Percentiles rank a stretch among this genome's conserved stretches.
These are phyloP conservation scores for Spinellus fusiger DNA, from an alignment of 192 early-diverging fungal species.

Conservation along the genomic window DNA sequence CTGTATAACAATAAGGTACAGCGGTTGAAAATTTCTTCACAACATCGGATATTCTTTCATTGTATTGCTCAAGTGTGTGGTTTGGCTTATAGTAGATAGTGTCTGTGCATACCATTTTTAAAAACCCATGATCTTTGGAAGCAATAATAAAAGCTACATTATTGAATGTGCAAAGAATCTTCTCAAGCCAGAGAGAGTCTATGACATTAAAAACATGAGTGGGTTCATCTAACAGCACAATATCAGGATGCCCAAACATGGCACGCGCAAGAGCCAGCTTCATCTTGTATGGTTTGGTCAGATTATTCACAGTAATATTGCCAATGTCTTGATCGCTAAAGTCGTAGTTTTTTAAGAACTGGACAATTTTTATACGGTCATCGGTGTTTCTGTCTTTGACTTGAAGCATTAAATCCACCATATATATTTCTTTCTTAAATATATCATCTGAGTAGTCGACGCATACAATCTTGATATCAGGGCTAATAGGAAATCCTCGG, in stretches of 20 bases:
- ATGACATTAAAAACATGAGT: conserved; percentile 81
- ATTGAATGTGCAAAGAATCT: conserved; percentile 65
- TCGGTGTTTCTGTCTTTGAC: conserved; percentile 54
- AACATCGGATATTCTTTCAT: conserved; percentile 75
- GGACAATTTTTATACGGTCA: conserved; percentile 38
- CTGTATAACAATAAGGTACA: conserved; percentile 69
- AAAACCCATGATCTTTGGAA: conserved; percentile 83
- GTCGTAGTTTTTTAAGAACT: conserved; percentile 55
- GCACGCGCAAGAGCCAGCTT: conserved; percentile 83
- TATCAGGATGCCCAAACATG: conserved; percentile 80
- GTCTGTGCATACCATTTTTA: conserved; percentile 73
- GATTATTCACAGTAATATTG: conserved; percentile 61
- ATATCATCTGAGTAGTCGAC: conserved; percentile 77
- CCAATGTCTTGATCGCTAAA: conserved; percentile 62
- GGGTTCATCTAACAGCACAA: conserved; percentile 80
- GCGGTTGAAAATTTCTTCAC: conserved; percentile 73
- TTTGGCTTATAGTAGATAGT: conserved; percentile 80
- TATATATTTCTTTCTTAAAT: conserved; percentile 62
- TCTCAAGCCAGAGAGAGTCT: conserved; percentile 52
- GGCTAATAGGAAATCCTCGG: conserved; percentile 72
- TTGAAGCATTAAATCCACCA: conserved; percentile 60
- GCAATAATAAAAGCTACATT: conserved; percentile 81
- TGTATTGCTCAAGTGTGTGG: conserved; percentile 73
- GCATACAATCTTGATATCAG: conserved; percentile 71
- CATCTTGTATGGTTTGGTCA: conserved; percentile 91